A percentile compares a stretch with the other conserved stretches of the same genome.
Conservation (phyloP, 768 basidiomycete species). For the Sporobolomyces pararoseus region DNA sequence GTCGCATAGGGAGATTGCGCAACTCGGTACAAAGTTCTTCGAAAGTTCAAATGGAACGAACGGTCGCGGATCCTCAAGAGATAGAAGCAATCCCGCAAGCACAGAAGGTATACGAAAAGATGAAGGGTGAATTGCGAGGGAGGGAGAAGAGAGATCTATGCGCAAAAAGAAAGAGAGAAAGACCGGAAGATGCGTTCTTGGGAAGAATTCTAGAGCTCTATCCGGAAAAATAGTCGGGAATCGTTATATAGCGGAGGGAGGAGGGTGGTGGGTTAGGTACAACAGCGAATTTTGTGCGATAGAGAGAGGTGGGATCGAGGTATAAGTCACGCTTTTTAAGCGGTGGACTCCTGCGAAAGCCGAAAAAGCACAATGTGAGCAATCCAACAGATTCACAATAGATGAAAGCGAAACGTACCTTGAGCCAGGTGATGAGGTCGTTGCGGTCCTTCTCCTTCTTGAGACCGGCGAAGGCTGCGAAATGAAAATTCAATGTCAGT, state of each 20-base stretch:
- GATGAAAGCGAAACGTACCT: background rate
- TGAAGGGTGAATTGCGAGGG: conserved; percentile 22
- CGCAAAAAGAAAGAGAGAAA: conserved; percentile 1
- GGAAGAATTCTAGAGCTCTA: background rate
- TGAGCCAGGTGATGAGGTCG: conserved; percentile 79
- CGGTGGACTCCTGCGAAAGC: conserved; percentile 12
- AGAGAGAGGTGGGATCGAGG: background rate
- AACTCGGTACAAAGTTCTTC: no score
- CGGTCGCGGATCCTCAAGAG: no score
- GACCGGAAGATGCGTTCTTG: background rate
- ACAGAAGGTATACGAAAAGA: no score
- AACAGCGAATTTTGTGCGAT: background rate
- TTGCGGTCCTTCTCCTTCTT: conserved; percentile 97
- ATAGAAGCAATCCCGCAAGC: no score
- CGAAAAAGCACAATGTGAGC: no score
- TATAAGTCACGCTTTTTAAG: background rate
- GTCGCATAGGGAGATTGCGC: no score
- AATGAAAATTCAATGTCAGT: background rate
- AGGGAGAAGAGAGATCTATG: conserved; percentile 7
- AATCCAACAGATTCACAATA: no score
- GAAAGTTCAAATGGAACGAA: no score
- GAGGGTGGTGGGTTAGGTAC: conserved; percentile 13
- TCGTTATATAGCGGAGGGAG: background rate
- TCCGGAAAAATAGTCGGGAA: conserved; percentile 2
- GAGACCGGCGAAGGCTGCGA: conserved; percentile 90